Evolutionary conservation across 2,329 filamentous ascomycete species (phyloP).

Genomic region (Magnaporthiopsis poae): DNA sequence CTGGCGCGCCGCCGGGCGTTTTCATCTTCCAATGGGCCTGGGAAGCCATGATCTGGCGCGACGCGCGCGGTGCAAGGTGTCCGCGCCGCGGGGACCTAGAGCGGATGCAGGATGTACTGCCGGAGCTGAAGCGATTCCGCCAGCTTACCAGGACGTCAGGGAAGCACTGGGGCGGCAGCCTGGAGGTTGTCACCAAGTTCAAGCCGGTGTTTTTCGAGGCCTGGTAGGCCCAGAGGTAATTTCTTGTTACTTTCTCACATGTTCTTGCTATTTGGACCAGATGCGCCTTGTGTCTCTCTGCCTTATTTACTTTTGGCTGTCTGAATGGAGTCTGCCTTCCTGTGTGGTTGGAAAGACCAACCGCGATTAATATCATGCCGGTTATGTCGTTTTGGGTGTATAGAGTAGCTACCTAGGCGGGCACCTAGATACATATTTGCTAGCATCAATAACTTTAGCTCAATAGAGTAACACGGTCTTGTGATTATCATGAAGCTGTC

Average conservation of each 20-base stretch:
- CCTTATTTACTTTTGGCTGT: not conserved
- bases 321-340: no score
- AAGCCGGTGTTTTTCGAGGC: no score
- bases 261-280: no score
- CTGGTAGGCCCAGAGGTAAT: not conserved
- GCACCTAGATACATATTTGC: no score
- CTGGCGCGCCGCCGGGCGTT: slow-evolving; percentile 36
- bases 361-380: not conserved
- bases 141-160: slow-evolving; percentile 20
- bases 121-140: slow-evolving; percentile 31
- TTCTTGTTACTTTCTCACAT: not conserved
- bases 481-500: no score
- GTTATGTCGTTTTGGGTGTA: not conserved
- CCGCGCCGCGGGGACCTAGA: slow-evolving; percentile 18
- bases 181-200: slow-evolving; percentile 23
- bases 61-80: not conserved
- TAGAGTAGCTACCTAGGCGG: no score
- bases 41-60: slow-evolving; percentile 36
- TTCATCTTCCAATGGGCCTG: slow-evolving; percentile 44
- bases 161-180: slow-evolving; percentile 27
- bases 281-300: not conserved
- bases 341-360: not conserved
- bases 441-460: no score
- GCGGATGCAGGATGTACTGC: slow-evolving; percentile 35
- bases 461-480: no score